Conservation (phyloP, 371 early-diverging fungal species). For the Mortierella polycephala region DNA sequence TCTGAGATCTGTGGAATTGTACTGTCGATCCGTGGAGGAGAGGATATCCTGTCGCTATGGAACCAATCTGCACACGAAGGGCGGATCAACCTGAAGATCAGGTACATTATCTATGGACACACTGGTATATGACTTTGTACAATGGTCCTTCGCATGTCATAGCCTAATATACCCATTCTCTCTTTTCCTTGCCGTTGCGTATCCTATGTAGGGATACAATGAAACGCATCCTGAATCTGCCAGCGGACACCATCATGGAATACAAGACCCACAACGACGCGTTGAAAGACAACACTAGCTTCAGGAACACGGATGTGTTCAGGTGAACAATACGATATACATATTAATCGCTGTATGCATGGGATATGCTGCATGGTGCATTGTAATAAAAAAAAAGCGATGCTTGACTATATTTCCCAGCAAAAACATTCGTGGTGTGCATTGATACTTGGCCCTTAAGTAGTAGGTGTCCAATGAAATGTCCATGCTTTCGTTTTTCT, state of each 20-base stretch:
- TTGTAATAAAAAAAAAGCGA: too few species aligned
- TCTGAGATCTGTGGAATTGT: slow-evolving; percentile 96
- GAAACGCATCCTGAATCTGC: slow-evolving; percentile 85
- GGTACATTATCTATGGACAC: slow-evolving; percentile 17
- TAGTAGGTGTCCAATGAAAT: too few species aligned
- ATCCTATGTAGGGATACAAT: slow-evolving; percentile 77
- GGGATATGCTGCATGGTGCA: too few species aligned
- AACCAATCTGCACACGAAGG: slow-evolving; percentile 88
- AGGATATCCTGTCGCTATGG: slow-evolving; percentile 97
- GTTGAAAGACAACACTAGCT: slow-evolving; percentile 88
- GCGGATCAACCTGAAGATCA: slow-evolving; percentile 83
- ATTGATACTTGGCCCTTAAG: too few species aligned
- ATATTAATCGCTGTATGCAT: too few species aligned
- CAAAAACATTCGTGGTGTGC: too few species aligned
- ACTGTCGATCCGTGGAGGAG: slow-evolving; percentile 90
- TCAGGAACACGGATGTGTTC: slow-evolving; percentile 89
- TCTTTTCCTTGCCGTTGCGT: too few species aligned
- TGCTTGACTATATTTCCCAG: too few species aligned
- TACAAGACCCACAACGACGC: slow-evolving; percentile 96
- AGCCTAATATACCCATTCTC: background rate
- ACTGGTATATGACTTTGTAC: too few species aligned
- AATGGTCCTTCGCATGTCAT: too few species aligned
- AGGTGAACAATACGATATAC: slow-evolving; percentile 54
- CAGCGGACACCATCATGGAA: slow-evolving; percentile 90
- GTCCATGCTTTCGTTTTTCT: too few species aligned